Base-by-base conservation (phyloP, 2,329 filamentous ascomycete species). In the Diaporthe capsici region DNA sequence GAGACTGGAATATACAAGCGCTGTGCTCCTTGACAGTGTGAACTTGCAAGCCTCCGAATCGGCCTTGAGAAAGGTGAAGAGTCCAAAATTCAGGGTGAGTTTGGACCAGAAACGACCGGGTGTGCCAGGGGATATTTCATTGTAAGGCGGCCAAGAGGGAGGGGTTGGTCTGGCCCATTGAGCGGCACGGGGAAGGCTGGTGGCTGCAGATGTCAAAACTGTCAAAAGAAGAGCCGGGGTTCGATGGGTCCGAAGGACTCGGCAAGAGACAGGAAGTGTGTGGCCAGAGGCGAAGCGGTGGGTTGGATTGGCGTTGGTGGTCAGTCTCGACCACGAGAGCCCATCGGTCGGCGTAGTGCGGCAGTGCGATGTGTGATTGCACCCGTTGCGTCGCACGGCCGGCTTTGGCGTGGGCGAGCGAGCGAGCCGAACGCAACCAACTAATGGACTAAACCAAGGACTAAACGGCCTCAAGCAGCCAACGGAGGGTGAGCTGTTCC, bases 121-220 rank as follows among this genome's bases (percentile, higher is more conserved):
- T 58, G 53, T 39, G 37, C 22, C 47, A 31, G 44, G 58, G 53
- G 60, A 55, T 37, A 47, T 71, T 71, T 67, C 73, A 58, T 68
- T 57, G 55, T 51, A 53, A 37, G 61, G 51, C 44, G 67, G 42
- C 47, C 61, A 68, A 61, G 58, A 53, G 49, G 37, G 68, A 75
- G 75, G 75, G 73, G 73, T 10, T 61, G 47, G 8, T 17, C 17
- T 51, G 55, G 75, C 25, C 53, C 39, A 47, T 63, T 73, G 68
- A 73, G 70, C 55, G 71, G 63, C 61, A 58, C 31, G 61, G 39
- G 57, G 34, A 71, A 71, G 34, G 73, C 70, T 63, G 75, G 73
- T 75, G 73, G 73, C 75, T 77, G 75, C 75, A 77, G 70, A 67
- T 77, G 70, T 77, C 75, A 77, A 76, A 72, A 20, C 51, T 76